Conservation (phyloP, 306 rosid genomes). For the Cucurbita moschata region DNA sequence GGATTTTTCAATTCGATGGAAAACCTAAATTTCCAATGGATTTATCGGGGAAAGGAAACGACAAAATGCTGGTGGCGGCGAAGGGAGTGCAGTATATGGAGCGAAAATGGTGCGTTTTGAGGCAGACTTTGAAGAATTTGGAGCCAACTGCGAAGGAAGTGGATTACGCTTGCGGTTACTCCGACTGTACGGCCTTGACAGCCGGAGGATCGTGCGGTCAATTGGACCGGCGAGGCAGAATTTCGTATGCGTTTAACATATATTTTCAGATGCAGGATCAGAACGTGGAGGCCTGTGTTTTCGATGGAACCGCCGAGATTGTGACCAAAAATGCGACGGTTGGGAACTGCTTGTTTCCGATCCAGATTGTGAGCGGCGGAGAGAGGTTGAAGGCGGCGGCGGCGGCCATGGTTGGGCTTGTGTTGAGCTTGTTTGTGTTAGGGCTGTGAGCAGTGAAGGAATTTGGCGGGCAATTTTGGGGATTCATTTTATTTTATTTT, state of each 20-base stretch:
- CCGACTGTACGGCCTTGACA: slow-evolving; percentile 51
- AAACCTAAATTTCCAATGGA: slow-evolving; percentile 49
- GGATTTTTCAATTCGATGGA: slow-evolving; percentile 50
- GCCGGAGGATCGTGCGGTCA: slow-evolving; percentile 22
- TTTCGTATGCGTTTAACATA: slow-evolving; percentile 56
- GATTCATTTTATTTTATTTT: not conserved
- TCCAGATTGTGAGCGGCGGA: slow-evolving; percentile 25
- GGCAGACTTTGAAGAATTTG: not conserved
- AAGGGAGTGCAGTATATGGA: slow-evolving; percentile 53
- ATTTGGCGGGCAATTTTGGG: not conserved
- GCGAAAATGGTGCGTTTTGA: slow-evolving; percentile 37
- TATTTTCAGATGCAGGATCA: slow-evolving; percentile 51
- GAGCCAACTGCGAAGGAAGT: not conserved
- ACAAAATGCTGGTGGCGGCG: slow-evolving; percentile 26
- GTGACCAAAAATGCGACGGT: slow-evolving; percentile 25
- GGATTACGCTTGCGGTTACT: slow-evolving; percentile 29
- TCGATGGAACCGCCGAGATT: slow-evolving; percentile 21
- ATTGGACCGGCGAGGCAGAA: slow-evolving; percentile 10
- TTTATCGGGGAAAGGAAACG: slow-evolving; percentile 29
- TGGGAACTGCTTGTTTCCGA: slow-evolving; percentile 33
- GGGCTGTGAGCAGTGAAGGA: not conserved
- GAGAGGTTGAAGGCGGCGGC: slow-evolving; percentile 12
- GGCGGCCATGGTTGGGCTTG: slow-evolving; percentile 7
- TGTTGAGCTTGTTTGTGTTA: slow-evolving; percentile 12
- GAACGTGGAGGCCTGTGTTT: slow-evolving; percentile 44